Evolutionary conservation across 805 yeast species (phyloP).

Genomic region (Wickerhamomyces sydowiorum): DNA sequence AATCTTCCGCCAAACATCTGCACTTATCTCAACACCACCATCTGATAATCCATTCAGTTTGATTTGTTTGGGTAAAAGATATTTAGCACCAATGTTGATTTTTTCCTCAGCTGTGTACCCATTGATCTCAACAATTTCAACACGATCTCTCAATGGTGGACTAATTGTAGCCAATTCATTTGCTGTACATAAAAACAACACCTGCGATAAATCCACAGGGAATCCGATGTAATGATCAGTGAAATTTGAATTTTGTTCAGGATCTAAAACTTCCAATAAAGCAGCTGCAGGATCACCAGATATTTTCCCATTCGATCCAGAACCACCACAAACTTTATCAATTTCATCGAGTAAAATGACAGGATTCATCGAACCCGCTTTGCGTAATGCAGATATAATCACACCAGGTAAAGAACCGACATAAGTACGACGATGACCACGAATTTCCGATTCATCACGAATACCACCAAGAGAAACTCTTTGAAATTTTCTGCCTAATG

Average conservation of each 20-base stretch:
- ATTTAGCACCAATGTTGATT: slow-evolving; percentile 59
- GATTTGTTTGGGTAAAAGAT: slow-evolving; percentile 71
- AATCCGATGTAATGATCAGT: slow-evolving; percentile 82
- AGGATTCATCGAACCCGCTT: slow-evolving; percentile 74
- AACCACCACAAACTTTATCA: slow-evolving; percentile 66
- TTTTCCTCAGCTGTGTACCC: slow-evolving; percentile 83
- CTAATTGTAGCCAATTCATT: slow-evolving; percentile 68
- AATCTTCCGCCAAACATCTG: slow-evolving; percentile 52
- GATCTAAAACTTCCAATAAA: slow-evolving; percentile 79
- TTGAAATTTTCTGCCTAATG: slow-evolving; percentile 70
- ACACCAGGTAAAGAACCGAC: slow-evolving; percentile 92
- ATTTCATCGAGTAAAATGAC: slow-evolving; percentile 80
- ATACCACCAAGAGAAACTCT: slow-evolving; percentile 83
- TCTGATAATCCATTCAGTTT: slow-evolving; percentile 55
- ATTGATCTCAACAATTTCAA: slow-evolving; percentile 72
- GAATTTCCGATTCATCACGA: slow-evolving; percentile 81
- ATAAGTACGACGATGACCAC: slow-evolving; percentile 88
- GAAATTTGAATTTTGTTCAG: slow-evolving; percentile 77
- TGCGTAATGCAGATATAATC: slow-evolving; percentile 68
- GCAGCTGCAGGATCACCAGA: slow-evolving; percentile 93
- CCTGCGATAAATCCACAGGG: slow-evolving; percentile 79
- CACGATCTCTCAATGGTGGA: slow-evolving; percentile 74
- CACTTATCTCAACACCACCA: slow-evolving; percentile 39
- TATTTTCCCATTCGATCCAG: slow-evolving; percentile 33
- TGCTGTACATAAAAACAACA: slow-evolving; percentile 81